Evolutionary conservation across 805 yeast genomes (phyloP).

Genomic region (Yarrowia bubula): DNA sequence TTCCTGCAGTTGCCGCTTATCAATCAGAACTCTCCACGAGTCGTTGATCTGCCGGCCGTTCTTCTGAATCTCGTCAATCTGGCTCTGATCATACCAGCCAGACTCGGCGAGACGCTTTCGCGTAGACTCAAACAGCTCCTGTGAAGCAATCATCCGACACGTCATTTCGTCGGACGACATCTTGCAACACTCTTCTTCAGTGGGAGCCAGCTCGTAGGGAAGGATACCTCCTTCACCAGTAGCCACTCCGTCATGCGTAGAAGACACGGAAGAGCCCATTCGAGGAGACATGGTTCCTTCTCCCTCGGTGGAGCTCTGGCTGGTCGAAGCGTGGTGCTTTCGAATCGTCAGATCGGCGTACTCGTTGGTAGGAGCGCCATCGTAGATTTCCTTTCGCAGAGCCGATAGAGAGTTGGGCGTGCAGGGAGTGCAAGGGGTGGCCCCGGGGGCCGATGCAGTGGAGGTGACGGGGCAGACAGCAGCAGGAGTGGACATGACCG

Average conservation of each 20-base stretch:
- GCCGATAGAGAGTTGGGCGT: conserved; percentile 21
- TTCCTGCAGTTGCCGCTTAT: neutral
- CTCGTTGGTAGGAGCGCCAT: conserved; percentile 10
- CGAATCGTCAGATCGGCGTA: neutral
- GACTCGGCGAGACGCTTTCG: conserved; percentile 22
- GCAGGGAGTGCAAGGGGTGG: conserved; percentile 27
- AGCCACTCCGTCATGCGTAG: conserved; percentile 16
- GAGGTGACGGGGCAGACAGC: neutral
- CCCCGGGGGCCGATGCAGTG: conserved; percentile 15
- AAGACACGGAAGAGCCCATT: conserved; percentile 16
- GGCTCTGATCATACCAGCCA: conserved; percentile 21
- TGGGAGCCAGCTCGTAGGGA: conserved; percentile 22
- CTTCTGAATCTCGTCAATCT: conserved; percentile 24
- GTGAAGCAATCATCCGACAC: conserved; percentile 20
- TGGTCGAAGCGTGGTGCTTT: conserved; percentile 13
- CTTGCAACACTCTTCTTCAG: conserved; percentile 19
- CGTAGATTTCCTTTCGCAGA: conserved; percentile 20
- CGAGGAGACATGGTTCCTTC: conserved; percentile 25
- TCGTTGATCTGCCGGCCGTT: conserved; percentile 16
- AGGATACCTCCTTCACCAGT: conserved; percentile 26
- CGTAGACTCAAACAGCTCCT: conserved; percentile 23
- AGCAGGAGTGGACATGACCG: conserved; percentile 20
- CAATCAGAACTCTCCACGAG: conserved; percentile 9
- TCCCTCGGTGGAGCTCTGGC: conserved; percentile 25
- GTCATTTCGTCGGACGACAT: conserved; percentile 24